Percentiles rank a stretch among this genome's conserved stretches.
Evolutionary conservation across 306 rosid species (phyloP).

Genomic region (Lupinus albus): DNA sequence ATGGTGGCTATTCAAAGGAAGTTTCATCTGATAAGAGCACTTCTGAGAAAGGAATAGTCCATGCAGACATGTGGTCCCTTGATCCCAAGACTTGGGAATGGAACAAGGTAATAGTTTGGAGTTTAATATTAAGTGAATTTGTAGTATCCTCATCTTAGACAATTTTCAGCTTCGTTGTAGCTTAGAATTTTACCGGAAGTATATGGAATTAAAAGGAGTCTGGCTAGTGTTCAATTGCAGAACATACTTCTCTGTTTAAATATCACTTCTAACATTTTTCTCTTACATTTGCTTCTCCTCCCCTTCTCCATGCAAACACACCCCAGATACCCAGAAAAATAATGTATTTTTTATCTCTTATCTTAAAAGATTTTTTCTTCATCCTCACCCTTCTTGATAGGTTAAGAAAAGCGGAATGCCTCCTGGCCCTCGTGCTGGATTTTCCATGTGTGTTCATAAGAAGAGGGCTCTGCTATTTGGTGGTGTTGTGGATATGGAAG

Average conservation of each 20-base stretch:
- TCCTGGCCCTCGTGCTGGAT: constrained; percentile 98
- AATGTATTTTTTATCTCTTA: constrained; percentile 10
- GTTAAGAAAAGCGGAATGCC: constrained; percentile 98
- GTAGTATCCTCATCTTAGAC: constrained; percentile 30
- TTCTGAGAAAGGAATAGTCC: constrained; percentile 88
- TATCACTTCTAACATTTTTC: constrained; percentile 11
- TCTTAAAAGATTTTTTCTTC: constrained; percentile 32
- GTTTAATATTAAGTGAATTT: constrained; percentile 36
- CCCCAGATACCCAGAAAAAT: background rate
- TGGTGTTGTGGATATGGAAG: constrained; percentile 98
- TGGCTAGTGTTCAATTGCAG: constrained; percentile 6
- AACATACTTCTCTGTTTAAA: constrained; percentile 26
- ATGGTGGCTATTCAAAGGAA: constrained; percentile 99
- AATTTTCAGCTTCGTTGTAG: constrained; percentile 27
- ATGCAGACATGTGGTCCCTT: constrained; percentile 94
- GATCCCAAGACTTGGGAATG: constrained; percentile 99
- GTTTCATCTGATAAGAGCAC: constrained; percentile 72
- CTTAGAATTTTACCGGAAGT: constrained; percentile 9
- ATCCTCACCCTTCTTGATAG: constrained; percentile 49
- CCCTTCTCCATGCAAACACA: background rate
- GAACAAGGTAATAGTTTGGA: constrained; percentile 74
- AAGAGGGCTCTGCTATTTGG: constrained; percentile 89
- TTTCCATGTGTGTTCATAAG: constrained; percentile 93
- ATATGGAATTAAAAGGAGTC: constrained; percentile 7
- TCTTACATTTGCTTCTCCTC: constrained; percentile 21